Evolutionary conservation across 1,139 yeast species (phyloP), one percentile per base, ranked within the genome.

Genomic region (Lizanozyma gosingica): DNA sequence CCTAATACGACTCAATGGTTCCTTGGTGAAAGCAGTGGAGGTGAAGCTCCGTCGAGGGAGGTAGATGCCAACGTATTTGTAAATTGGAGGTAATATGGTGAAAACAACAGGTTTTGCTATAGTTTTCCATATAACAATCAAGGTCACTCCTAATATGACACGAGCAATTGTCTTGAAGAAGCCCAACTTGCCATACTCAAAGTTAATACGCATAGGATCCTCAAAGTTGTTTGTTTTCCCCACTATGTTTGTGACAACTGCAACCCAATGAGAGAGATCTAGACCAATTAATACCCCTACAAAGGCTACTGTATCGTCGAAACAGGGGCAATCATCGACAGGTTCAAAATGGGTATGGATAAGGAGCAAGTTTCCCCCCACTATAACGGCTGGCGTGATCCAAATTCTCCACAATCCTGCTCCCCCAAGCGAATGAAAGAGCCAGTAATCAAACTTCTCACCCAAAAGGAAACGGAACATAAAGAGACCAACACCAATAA

Each of bases 321-420:
- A 90, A 57, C 98, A 92, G 0, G 98, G 98, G 56, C 98, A 92
- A 52, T 83, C 84, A 52, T 92, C 98, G 11, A 85, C 81, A 0
- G 98, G 97, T 46, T 78, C 80, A 0, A 90, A 84, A 59, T 88
- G 95, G 38, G 74, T 63, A 53, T 83, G 80, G 35, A 83, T 68
- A 36, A 85, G 62, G 2, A 63, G 49, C 14, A 78, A 52, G 39
- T 79, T 74, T 29, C 73, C 55, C 0, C 60, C 47, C 2, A 76
- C 52, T 4, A 73, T 52, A 0, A 63, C 37, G 1, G 75, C 38
- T 2, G 81, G 75, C 16, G 64, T 62, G 41, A 57, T 53, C 17
- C 48, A 35, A 15, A 41, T 41, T 15, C 35, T 39, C 15, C 56
- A 57, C 17, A 55, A 46, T n/a, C 61, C 48, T 36, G 60, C 46